These are phyloP conservation scores for Globisporangium nodosum DNA, from an alignment of 352 stramenopile genomes.

Conservation along the genomic window DNA sequence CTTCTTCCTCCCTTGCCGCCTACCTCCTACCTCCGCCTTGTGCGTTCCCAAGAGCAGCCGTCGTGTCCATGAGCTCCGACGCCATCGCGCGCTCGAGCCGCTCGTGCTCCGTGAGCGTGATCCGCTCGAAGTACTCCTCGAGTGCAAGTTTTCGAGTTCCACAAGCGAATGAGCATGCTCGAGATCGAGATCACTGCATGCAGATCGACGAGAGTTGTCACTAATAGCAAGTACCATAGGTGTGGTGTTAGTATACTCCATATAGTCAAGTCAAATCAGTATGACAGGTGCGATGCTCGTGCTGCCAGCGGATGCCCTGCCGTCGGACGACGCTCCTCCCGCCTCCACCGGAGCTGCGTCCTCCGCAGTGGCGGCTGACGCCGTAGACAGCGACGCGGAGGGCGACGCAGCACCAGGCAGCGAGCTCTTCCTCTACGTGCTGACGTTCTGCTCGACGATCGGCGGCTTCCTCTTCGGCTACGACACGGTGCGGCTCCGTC, in stretches of 20 bases:
- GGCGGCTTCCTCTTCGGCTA: slow-evolving; percentile 81
- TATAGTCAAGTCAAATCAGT: too few species aligned
- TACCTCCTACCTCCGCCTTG: background rate
- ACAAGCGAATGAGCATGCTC: too few species aligned
- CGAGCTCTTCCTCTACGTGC: slow-evolving; percentile 39
- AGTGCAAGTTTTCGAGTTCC: too few species aligned
- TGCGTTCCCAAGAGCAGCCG: background rate
- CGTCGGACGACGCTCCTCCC: too few species aligned
- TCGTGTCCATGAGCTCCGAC: slow-evolving; percentile 15
- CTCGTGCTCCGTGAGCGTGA: slow-evolving; percentile 43
- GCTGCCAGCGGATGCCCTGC: too few species aligned
- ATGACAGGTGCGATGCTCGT: too few species aligned
- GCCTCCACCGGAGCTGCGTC: too few species aligned
- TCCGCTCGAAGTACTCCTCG: slow-evolving; percentile 29
- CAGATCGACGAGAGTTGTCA: too few species aligned
- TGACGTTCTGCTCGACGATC: slow-evolving; percentile 66
- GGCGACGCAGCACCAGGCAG: slow-evolving; percentile 6
- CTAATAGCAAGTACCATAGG: too few species aligned
- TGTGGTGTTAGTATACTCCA: too few species aligned
- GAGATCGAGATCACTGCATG: too few species aligned
- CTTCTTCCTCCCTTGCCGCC: background rate
- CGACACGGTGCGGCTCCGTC: slow-evolving; percentile 37
- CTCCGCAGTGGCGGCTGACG: too few species aligned
- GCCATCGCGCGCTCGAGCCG: slow-evolving; percentile 30
- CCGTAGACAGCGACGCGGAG: background rate